phyloP scores from a whole-genome alignment of 345 rosid species.

The Acer campestre region DNA sequence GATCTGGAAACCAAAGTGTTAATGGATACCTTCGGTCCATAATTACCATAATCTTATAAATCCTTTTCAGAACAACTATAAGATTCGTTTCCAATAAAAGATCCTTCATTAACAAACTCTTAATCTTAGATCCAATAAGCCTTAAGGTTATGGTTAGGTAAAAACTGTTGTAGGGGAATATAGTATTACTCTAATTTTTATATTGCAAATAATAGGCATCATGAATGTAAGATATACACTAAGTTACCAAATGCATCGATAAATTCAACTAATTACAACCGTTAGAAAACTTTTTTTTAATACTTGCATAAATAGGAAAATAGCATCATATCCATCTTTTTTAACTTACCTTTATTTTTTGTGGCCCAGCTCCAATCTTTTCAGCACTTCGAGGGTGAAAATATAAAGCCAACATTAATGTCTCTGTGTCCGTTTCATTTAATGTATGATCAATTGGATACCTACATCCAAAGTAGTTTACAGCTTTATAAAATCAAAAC shows the following conservation, averaged over 20 bases:
- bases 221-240: background rate
- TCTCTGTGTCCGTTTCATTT: conserved; percentile 50
- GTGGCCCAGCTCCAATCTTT: conserved; percentile 72
- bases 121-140: background rate
- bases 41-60: background rate
- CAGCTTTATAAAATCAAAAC: background rate
- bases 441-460: conserved; percentile 56
- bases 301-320: background rate
- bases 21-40: background rate
- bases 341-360: conserved; percentile 62
- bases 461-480: conserved; percentile 36
- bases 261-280: conserved; percentile 3
- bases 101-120: background rate
- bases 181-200: too few relatives aligned
- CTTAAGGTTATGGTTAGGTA: background rate
- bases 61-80: background rate
- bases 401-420: conserved; percentile 53
- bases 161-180: background rate
- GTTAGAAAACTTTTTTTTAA: background rate
- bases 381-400: conserved; percentile 80
- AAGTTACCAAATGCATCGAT: background rate
- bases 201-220: background rate
- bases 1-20: background rate
- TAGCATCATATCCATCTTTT: background rate
- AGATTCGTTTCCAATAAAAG: background rate